phyloP scores from a whole-genome alignment of 305 asterid species.

The Solanum chacoense region DNA sequence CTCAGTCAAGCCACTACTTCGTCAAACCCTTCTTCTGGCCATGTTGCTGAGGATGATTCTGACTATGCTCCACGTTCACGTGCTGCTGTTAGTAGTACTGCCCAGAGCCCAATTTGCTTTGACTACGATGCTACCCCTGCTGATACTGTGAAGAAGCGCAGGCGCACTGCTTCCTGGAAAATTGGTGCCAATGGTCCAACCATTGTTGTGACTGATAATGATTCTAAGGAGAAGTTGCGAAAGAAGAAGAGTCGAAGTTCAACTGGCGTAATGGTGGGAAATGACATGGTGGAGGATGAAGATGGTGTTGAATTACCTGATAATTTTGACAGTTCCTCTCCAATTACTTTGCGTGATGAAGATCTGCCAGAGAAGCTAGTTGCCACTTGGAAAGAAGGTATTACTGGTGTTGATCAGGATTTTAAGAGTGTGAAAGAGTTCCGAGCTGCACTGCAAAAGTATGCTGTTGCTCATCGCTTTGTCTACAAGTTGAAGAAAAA shows the following conservation, averaged over 20 bases:
- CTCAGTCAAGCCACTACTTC: slow-evolving; percentile 33
- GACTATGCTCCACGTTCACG: slow-evolving; percentile 44
- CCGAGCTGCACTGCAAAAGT: slow-evolving; percentile 76
- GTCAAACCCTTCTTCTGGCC: slow-evolving; percentile 40
- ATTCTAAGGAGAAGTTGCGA: slow-evolving; percentile 11
- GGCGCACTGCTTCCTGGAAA: slow-evolving; percentile 63
- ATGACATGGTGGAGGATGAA: slow-evolving; percentile 24
- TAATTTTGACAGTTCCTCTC: slow-evolving; percentile 31
- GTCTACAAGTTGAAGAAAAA: slow-evolving; percentile 69
- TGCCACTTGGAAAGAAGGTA: slow-evolving; percentile 66
- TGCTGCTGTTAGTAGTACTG: slow-evolving; percentile 24
- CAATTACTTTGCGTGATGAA: slow-evolving; percentile 32
- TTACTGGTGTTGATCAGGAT: slow-evolving; percentile 78
- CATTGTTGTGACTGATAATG: slow-evolving; percentile 36
- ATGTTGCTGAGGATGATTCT: slow-evolving; percentile 38
- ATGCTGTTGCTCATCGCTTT: slow-evolving; percentile 78
- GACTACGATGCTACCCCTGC: slow-evolving; percentile 62
- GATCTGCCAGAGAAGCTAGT: slow-evolving; percentile 66
- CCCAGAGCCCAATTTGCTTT: slow-evolving; percentile 23
- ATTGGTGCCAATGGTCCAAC: slow-evolving; percentile 48
- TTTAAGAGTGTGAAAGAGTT: slow-evolving; percentile 73
- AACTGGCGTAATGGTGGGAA: slow-evolving; percentile 12
- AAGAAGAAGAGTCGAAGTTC: slow-evolving; percentile 26
- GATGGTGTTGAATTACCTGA: slow-evolving; percentile 26
- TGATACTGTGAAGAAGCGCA: slow-evolving; percentile 83